A percentile compares a stretch with the other conserved stretches of the same genome.
Conservation (phyloP, 345 rosid genomes). For the Cardamine chenopodiifolia region DNA sequence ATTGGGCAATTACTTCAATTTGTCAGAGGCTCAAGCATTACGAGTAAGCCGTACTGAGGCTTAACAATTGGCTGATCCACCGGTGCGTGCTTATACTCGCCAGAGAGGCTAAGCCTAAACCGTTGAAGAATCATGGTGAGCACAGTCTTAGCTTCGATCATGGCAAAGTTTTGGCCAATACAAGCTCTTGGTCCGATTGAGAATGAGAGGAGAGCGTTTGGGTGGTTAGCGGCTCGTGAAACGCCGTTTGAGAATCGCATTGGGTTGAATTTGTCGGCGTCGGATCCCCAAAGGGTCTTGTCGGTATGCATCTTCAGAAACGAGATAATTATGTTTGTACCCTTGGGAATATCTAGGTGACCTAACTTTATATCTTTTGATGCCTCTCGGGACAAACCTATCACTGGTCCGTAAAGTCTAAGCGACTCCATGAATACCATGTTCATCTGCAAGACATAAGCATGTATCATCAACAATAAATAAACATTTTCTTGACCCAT, state of each 20-base stretch:
- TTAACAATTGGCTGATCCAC: constrained; percentile 24
- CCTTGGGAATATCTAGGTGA: constrained; percentile 56
- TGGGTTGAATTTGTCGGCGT: constrained; percentile 60
- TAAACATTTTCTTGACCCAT: neutral
- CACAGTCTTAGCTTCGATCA: constrained; percentile 49
- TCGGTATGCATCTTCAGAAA: constrained; percentile 46
- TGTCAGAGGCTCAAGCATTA: constrained; percentile 38
- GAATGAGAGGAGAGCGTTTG: constrained; percentile 53
- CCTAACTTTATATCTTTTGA: constrained; percentile 47
- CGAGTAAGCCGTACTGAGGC: constrained; percentile 46
- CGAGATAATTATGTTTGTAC: constrained; percentile 36
- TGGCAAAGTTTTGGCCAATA: constrained; percentile 55
- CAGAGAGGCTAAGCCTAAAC: constrained; percentile 36
- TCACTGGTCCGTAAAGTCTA: constrained; percentile 55
- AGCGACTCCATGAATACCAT: constrained; percentile 59
- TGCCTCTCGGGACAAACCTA: constrained; percentile 41
- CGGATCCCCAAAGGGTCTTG: constrained; percentile 59
- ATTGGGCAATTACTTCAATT: neutral
- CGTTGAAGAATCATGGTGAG: constrained; percentile 47
- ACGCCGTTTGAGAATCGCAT: constrained; percentile 45
- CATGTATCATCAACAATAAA: neutral
- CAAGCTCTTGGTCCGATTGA: constrained; percentile 59
- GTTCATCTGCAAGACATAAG: constrained; percentile 45
- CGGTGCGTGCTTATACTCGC: constrained; percentile 51
- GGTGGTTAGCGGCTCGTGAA: constrained; percentile 45